Percentiles rank a stretch among this genome's conserved stretches.
These are phyloP conservation scores for Termitomyces sp. DNA, from an alignment of 768 basidiomycete genomes.

Conservation along the genomic window DNA sequence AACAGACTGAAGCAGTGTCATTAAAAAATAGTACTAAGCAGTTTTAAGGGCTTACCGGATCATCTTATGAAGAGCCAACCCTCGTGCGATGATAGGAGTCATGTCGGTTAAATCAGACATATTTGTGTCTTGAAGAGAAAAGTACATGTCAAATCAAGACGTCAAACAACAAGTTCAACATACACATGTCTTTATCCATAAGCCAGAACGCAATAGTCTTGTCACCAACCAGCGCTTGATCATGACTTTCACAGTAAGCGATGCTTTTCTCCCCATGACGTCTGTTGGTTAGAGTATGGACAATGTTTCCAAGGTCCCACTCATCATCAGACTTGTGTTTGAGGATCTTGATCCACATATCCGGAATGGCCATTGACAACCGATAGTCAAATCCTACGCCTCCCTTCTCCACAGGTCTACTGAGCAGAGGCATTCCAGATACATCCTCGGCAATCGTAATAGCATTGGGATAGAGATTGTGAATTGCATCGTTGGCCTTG, in stretches of 20 bases:
- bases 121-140: slow-evolving; percentile 60
- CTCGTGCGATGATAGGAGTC: slow-evolving; percentile 84
- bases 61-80: slow-evolving; percentile 94
- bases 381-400: slow-evolving; percentile 98
- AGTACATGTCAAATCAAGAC: not conserved
- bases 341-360: slow-evolving; percentile 99
- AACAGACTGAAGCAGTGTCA: slow-evolving; percentile 54
- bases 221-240: slow-evolving; percentile 97
- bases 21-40: not conserved
- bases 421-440: slow-evolving; percentile 96
- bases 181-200: slow-evolving; percentile 99
- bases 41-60: slow-evolving; percentile 59
- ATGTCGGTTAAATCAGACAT: slow-evolving; percentile 86
- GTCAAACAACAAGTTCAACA: slow-evolving; percentile 22
- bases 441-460: slow-evolving; percentile 99
- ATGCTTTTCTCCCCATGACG: slow-evolving; percentile 88
- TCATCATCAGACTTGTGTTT: slow-evolving; percentile 85
- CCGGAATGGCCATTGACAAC: slow-evolving; percentile 96
- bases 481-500: slow-evolving; percentile 91
- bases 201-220: slow-evolving; percentile 99
- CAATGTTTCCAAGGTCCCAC: slow-evolving; percentile 87
- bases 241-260: slow-evolving; percentile 93
- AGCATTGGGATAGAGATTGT: slow-evolving; percentile 68
- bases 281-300: slow-evolving; percentile 86
- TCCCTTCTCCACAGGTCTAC: slow-evolving; percentile 71